phyloP scores from a whole-genome alignment of 306 rosid species.

The Lupinus albus region DNA sequence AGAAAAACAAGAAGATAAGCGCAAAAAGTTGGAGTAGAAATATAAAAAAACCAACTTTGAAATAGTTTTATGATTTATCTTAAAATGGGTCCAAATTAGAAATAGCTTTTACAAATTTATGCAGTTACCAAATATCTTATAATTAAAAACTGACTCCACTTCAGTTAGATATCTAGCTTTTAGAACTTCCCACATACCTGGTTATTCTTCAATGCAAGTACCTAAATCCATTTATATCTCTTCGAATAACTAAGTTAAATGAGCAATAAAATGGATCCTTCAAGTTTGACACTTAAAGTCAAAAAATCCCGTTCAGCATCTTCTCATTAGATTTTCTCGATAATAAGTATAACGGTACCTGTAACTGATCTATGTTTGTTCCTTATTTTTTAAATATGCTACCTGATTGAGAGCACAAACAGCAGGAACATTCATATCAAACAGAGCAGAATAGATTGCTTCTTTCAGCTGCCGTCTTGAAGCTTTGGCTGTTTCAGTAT shows the following conservation, averaged over 20 bases:
- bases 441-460: conserved; percentile 58
- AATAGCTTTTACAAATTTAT: neutral
- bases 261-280: conserved; percentile 28
- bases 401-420: conserved; percentile 87
- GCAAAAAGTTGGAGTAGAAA: too few relatives aligned
- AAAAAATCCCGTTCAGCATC: conserved; percentile 13
- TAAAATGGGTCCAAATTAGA: too few relatives aligned
- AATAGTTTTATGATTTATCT: too few relatives aligned
- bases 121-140: neutral
- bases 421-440: conserved; percentile 81
- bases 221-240: neutral
- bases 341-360: neutral
- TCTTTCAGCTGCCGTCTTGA: conserved; percentile 80
- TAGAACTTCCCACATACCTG: neutral
- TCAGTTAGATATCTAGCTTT: too few relatives aligned
- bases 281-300: conserved; percentile 3
- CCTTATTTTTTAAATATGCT: neutral
- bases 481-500: conserved; percentile 80
- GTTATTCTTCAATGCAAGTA: too few relatives aligned
- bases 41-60: too few relatives aligned
- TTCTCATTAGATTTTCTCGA: conserved; percentile 4
- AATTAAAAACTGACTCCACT: too few relatives aligned
- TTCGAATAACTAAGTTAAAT: conserved; percentile 30
- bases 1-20: too few relatives aligned
- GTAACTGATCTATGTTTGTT: neutral